Percentiles rank a stretch among this genome's conserved stretches.
Conservation (phyloP, 179 eudicot genomes). For the Gypsophila paniculata region DNA sequence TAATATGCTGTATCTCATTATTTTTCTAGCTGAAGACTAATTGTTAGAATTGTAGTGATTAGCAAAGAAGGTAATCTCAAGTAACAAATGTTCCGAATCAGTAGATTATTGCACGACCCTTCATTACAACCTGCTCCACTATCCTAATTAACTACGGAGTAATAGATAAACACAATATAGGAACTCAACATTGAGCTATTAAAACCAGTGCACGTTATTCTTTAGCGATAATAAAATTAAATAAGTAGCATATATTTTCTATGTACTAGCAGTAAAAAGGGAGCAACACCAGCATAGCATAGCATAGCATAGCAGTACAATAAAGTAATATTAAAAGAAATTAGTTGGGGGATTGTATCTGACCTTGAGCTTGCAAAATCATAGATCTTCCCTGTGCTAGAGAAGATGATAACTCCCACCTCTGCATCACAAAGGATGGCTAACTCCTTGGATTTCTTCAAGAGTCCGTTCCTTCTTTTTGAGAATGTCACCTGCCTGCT, state of each 20-base stretch:
- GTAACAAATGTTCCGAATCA: background rate
- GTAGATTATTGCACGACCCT: background rate
- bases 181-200: no score
- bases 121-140: no score
- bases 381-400: conserved; percentile 37
- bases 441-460: conserved; percentile 35
- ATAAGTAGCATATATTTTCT: background rate
- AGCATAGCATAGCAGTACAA: conserved; percentile 14
- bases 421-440: conserved; percentile 37
- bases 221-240: background rate
- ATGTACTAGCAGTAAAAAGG: background rate
- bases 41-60: background rate
- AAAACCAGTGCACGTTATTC: conserved; percentile 2
- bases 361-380: conserved; percentile 34
- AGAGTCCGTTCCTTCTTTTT: conserved; percentile 32
- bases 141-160: no score
- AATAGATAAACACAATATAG: no score
- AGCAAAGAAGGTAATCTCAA: conserved; percentile 11
- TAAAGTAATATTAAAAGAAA: conserved; percentile 15
- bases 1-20: background rate
- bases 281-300: background rate
- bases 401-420: conserved; percentile 35
- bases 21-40: background rate
- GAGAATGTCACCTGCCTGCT: conserved; percentile 39
- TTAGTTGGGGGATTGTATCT: conserved; percentile 11